A percentile compares a stretch with the other conserved stretches of the same genome.
These are phyloP conservation scores for Talaromyces sp. DNA, from an alignment of 2,329 filamentous ascomycete genomes.

Conservation along the genomic window DNA sequence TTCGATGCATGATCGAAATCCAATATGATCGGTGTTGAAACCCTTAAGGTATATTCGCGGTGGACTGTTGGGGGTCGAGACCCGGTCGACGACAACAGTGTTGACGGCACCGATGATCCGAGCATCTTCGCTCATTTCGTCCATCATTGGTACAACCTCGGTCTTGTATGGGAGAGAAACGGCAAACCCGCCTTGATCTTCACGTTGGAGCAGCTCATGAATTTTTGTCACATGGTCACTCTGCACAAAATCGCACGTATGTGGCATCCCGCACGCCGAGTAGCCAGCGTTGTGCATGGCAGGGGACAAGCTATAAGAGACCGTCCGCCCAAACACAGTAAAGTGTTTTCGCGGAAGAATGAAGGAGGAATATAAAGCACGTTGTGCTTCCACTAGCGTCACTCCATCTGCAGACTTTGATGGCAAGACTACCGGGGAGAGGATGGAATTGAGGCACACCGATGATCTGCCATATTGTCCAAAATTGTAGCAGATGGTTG, in stretches of 20 bases:
- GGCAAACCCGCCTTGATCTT: conserved; percentile 65
- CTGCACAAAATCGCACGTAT: conserved; percentile 60
- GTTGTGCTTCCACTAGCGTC: conserved; percentile 58
- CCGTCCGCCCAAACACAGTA: conserved; percentile 67
- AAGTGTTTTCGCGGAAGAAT: conserved; percentile 64
- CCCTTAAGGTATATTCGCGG: conserved; percentile 65
- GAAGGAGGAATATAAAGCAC: conserved; percentile 61
- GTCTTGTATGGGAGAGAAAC: conserved; percentile 70
- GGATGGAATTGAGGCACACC: conserved; percentile 58
- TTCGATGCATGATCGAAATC: conserved; percentile 66
- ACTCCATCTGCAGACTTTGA: conserved; percentile 42
- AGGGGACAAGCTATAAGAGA: conserved; percentile 67
- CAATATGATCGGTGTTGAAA: conserved; percentile 78
- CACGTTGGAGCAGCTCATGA: conserved; percentile 58
- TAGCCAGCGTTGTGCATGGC: conserved; percentile 72
- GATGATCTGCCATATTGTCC: conserved; percentile 59
- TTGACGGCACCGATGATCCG: conserved; percentile 71
- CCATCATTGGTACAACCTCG: conserved; percentile 59
- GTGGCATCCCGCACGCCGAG: conserved; percentile 60
- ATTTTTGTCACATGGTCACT: conserved; percentile 58
- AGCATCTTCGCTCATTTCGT: conserved; percentile 65
- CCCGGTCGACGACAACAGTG: conserved; percentile 65
- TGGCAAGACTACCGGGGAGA: conserved; percentile 56
- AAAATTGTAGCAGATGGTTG: conserved; percentile 60
- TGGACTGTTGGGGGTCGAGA: conserved; percentile 35